Evolutionary conservation across 805 yeast species (phyloP), one percentile per base, ranked within the genome.

Genomic region (Hanseniaspora nectarophila): DNA sequence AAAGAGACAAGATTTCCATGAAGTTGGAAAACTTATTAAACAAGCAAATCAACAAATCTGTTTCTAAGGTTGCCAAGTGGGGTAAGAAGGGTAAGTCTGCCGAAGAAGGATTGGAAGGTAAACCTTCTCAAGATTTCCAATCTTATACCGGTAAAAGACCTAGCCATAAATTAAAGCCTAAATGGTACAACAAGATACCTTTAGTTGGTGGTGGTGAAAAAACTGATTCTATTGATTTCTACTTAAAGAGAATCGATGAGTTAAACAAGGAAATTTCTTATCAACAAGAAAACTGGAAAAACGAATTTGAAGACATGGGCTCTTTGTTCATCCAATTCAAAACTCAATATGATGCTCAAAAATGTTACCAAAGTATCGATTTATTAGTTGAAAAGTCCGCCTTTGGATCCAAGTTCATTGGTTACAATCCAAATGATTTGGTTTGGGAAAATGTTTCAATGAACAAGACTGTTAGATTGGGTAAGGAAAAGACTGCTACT

Each of bases 71-170:
- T 61, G 60, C 65, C 43, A 81, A 82, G 63, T 70, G 76, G 24
- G 63, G 71, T 51, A 82, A 83, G 66, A 81, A 82, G 64, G 70
- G 72, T 12, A 58, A 59, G 46, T 47, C 59, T 20, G 55, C 57
- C 37, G 56, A 59, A 16, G 56, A 58, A 42, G 60, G 57, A 15
- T 45, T 52, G 9, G 31, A 34, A 6, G 51, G 83, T 20, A 73
- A 72, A 56, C 81, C 83, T 4, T 74, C 70, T 50, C 72, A 80
- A 61, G 81, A 75, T 55, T 60, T 81, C 45, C 71, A 73, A 56
- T 71, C 78, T 42, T 87, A 85, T 64, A 78, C 87, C 56, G 74
- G 83, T 67, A 88, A 87, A 71, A 76, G 90, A 59, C 97, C 97
- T 45, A 81, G 85, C 32, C 90, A 86, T 67, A 77, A 77, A 57